Conservation (phyloP, 495 filamentous ascomycete genomes). For the Penicillium cosmopolitanum region DNA sequence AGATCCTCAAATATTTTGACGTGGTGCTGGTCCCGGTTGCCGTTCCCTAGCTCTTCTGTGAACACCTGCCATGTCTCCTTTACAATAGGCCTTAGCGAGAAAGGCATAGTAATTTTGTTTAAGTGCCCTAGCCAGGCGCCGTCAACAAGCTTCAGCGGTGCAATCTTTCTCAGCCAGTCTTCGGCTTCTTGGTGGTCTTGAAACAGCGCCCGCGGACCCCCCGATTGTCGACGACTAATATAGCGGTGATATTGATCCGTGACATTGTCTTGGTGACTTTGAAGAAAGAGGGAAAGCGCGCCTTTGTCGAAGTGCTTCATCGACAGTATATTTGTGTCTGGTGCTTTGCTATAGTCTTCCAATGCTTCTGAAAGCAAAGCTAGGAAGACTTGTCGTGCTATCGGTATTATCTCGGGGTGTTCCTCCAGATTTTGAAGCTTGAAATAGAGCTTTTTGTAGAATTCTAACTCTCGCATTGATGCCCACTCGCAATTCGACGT, state of each 20-base stretch:
- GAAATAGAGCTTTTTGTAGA: slow-evolving; percentile 41
- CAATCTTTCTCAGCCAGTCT: slow-evolving; percentile 41
- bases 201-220: slow-evolving; percentile 36
- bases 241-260: slow-evolving; percentile 39
- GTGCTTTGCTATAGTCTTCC: slow-evolving; percentile 16
- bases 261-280: slow-evolving; percentile 28
- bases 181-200: slow-evolving; percentile 38
- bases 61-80: slow-evolving; percentile 53
- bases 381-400: slow-evolving; percentile 33
- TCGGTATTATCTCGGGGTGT: slow-evolving; percentile 35
- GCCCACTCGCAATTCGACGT: too few species aligned
- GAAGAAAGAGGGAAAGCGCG: slow-evolving; percentile 35
- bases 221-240: slow-evolving; percentile 24
- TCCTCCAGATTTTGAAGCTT: slow-evolving; percentile 46
- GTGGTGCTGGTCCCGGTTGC: slow-evolving; percentile 50
- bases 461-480: slow-evolving; percentile 4
- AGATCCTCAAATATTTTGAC: slow-evolving; percentile 47
- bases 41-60: slow-evolving; percentile 55
- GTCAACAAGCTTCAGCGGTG: slow-evolving; percentile 54
- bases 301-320: slow-evolving; percentile 32
- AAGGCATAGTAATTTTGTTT: slow-evolving; percentile 46
- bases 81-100: slow-evolving; percentile 33
- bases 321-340: slow-evolving; percentile 35
- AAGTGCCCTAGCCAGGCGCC: slow-evolving; percentile 54
- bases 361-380: slow-evolving; percentile 37